Evolutionary conservation across 139 green algal species (phyloP), one percentile per base, ranked within the genome.

Genomic region (Coelastrella sp.): DNA sequence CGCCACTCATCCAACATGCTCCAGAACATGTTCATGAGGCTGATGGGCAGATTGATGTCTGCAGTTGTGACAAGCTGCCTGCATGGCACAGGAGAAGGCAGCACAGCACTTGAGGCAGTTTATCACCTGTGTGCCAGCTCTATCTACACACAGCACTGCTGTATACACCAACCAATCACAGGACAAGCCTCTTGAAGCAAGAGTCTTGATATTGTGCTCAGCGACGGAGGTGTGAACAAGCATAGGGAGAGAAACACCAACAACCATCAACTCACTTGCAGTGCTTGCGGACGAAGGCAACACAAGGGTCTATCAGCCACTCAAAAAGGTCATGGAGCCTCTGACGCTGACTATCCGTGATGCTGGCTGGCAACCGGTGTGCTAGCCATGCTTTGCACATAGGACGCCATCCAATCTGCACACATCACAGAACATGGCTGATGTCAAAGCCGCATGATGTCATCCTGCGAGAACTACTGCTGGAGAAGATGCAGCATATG

Each of bases 221-320:
- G 35, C 35, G 35, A 49, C 3, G 35, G 35, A 49, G 35, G 35
- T 49, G 35, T 82, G 75, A 4, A 82, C 24, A 59, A 35, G 75
- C 24, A 17, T 24, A 49, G n/a, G 19, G 75, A 17, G 3, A 19
- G 14, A 14, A 59, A 17, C 15, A 49, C 35, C 35, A 3, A 49
- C 35, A 49, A 49, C 35, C 35, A 22, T 49, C 10, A 8, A 35
- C 85, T 74, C 57, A 90, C 85, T 90, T 87, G 76, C 94, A 87
- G 58, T 94, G 85, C 90, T 95, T 96, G 19, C 92, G 86, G 8
- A 91, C 91, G 27, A 95, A 91, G n/a, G 94, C 90, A 58, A 97
- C 90, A 49, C 87, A 92, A 24, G 95, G 94, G 25, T 96, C 94
- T 56, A 97, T 57, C 49, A 97, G 92, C 95, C 95, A 97, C 85